A percentile compares a stretch with the other conserved stretches of the same genome.
Evolutionary conservation across 2,329 filamentous ascomycete species (phyloP).

Genomic region (Exophiala phaeomuriformis): DNA sequence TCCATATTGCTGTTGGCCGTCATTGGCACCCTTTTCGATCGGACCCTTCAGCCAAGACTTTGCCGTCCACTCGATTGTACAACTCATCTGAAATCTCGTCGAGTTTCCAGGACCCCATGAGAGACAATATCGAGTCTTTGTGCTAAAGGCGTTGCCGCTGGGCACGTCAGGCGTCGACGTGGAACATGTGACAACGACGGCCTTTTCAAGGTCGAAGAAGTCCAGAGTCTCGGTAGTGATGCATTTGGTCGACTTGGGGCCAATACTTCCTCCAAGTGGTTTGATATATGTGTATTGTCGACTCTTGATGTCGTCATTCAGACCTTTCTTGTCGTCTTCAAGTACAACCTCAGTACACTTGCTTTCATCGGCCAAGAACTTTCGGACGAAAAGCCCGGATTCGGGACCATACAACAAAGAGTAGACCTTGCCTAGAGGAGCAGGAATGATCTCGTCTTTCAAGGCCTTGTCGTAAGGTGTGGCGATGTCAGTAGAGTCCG

Average conservation of each 20-base stretch:
- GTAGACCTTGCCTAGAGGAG: constrained; percentile 87
- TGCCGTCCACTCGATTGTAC: constrained; percentile 87
- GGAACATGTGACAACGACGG: constrained; percentile 70
- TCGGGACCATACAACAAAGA: constrained; percentile 75
- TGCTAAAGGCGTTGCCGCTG: constrained; percentile 80
- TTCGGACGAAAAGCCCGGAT: constrained; percentile 74
- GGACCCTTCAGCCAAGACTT: constrained; percentile 98
- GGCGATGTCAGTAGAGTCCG: constrained; percentile 71
- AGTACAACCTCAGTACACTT: constrained; percentile 84
- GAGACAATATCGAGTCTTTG: constrained; percentile 91
- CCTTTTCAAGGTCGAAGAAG: constrained; percentile 75
- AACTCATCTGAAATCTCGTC: constrained; percentile 80
- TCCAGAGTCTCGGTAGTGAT: constrained; percentile 82
- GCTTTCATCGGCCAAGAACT: constrained; percentile 69
- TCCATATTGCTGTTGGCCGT: constrained; percentile 77
- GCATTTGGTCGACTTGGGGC: constrained; percentile 91
- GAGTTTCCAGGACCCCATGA: constrained; percentile 83
- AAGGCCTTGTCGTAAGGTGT: constrained; percentile 78
- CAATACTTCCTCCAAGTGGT: constrained; percentile 73
- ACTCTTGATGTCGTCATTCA: constrained; percentile 65
- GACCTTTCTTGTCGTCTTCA: constrained; percentile 70
- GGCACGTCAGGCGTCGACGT: constrained; percentile 94
- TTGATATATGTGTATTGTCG: constrained; percentile 85
- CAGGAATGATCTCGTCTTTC: constrained; percentile 77
- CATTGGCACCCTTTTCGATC: constrained; percentile 90